Base-by-base conservation (phyloP, 2,329 filamentous ascomycete species). In the Fusarium stilboides region DNA sequence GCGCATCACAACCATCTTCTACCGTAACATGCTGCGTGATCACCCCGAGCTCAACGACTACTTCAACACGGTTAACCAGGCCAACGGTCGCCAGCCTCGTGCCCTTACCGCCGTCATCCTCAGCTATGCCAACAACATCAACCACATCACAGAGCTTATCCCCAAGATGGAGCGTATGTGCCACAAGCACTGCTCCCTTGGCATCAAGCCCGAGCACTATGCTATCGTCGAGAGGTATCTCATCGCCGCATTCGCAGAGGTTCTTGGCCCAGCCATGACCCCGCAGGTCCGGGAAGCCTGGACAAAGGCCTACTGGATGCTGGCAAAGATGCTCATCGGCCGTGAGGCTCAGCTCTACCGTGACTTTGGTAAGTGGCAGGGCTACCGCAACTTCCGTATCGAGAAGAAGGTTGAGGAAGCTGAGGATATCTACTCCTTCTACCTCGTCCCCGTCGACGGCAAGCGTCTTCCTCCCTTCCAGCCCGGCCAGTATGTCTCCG, bases 171-270 rank as follows among this genome's bases (percentile, higher is more conserved):
- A 87, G 77, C 83, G 85, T 28, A 84, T 87, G 72, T 91, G 89
- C 77, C 88, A 93, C 77, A 94, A 93, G 79, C 92, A 94, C 77
- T 91, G 87, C 62, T 91, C 89, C 1, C 83, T 94, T 3, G 88
- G 88, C 72, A 89, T 94, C 75, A 83, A 82, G 57, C 86, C 91
- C 0, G 88, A 91, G 39, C 89, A 93, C 66, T 94, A 94, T 78
- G 83, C 85, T 34, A 86, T 93, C 43, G 91, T 94, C 5, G 91
- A 89, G 57, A 87, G 88, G 73, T 89, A 91, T 74, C 84, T 94
- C 14, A 83, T 94, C 43, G 83, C 85, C 26, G 89, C 91, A 2
- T 92, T 94, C 80, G 85, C 83, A 24, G 83, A 88, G 43, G 87
- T 94, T 0, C 85, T 94, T 2, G 91, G 91, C 6, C 84, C 85